These are phyloP conservation scores for Fusarium anthophilum DNA, from an alignment of 2,329 filamentous ascomycete species.

Conservation along the genomic window DNA sequence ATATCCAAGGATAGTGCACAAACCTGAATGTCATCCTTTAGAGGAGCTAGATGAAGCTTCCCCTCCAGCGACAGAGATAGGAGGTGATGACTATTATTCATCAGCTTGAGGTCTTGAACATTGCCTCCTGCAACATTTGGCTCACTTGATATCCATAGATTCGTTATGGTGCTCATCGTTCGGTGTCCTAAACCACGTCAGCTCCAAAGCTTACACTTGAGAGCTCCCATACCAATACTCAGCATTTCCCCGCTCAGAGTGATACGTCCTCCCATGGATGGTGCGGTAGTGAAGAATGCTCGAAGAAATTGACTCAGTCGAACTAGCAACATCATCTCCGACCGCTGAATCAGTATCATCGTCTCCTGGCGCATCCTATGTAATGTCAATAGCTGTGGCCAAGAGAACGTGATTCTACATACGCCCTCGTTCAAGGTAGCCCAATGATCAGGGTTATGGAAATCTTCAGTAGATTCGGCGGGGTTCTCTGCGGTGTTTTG, in stretches of 20 bases:
- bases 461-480: background rate
- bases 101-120: no score
- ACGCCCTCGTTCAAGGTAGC: background rate
- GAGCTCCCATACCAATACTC: constrained; percentile 35
- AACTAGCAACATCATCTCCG: constrained; percentile 24
- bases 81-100: background rate
- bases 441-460: constrained; percentile 16
- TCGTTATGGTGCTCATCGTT: constrained; percentile 36
- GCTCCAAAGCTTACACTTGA: rapidly evolving
- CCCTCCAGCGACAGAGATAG: constrained; percentile 14
- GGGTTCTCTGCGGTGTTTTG: background rate
- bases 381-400: rapidly evolving
- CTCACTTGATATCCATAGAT: constrained; percentile 34
- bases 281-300: constrained; percentile 37
- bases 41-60: constrained; percentile 20
- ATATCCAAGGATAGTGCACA: rapidly evolving
- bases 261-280: constrained; percentile 37
- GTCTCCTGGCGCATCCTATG: background rate
- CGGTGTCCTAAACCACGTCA: constrained; percentile 4
- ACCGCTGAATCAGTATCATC: constrained; percentile 29
- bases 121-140: no score
- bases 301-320: constrained; percentile 36
- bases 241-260: constrained; percentile 27
- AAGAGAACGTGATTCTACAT: rapidly evolving
- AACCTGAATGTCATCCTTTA: constrained; percentile 41